phyloP scores from a whole-genome alignment of 495 filamentous ascomycete species.

The Xylaria flabelliformis region DNA sequence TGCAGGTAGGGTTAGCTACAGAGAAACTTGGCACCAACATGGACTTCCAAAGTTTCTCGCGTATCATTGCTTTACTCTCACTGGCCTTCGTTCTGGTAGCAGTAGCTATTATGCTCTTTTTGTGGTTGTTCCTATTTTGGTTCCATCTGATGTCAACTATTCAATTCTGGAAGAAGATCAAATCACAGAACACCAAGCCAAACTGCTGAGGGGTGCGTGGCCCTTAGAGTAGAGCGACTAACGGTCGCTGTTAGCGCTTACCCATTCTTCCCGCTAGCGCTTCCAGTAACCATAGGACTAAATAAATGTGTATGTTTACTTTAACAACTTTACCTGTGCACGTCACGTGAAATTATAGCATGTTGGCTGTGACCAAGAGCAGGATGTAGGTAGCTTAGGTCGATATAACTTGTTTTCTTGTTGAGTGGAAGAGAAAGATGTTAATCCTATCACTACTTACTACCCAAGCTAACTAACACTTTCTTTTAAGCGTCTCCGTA shows the following conservation, averaged over 20 bases:
- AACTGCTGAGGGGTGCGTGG: background rate
- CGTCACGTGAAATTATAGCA: too few species aligned
- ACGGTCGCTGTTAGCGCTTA: background rate
- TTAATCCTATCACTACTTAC: too few species aligned
- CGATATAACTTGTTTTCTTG: too few species aligned
- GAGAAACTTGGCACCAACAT: slow-evolving; percentile 38
- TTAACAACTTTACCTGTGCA: too few species aligned
- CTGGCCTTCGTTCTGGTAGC: slow-evolving; percentile 33
- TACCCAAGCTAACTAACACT: too few species aligned
- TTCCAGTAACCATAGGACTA: background rate
- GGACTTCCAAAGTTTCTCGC: slow-evolving; percentile 46
- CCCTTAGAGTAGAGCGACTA: too few species aligned
- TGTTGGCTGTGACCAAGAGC: too few species aligned
- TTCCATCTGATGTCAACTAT: slow-evolving; percentile 29
- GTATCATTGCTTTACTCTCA: slow-evolving; percentile 37
- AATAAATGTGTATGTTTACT: too few species aligned
- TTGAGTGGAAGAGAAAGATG: too few species aligned
- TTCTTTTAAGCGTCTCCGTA: too few species aligned
- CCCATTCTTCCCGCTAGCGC: background rate
- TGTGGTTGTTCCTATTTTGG: slow-evolving; percentile 31
- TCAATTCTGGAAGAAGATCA: slow-evolving; percentile 20
- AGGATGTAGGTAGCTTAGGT: too few species aligned
- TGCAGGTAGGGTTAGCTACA: slow-evolving; percentile 61
- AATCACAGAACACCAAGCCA: background rate
- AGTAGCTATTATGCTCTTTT: slow-evolving; percentile 23